Conservation (phyloP, 1,139 yeast genomes). For the Candida pseudocylindracea region DNA sequence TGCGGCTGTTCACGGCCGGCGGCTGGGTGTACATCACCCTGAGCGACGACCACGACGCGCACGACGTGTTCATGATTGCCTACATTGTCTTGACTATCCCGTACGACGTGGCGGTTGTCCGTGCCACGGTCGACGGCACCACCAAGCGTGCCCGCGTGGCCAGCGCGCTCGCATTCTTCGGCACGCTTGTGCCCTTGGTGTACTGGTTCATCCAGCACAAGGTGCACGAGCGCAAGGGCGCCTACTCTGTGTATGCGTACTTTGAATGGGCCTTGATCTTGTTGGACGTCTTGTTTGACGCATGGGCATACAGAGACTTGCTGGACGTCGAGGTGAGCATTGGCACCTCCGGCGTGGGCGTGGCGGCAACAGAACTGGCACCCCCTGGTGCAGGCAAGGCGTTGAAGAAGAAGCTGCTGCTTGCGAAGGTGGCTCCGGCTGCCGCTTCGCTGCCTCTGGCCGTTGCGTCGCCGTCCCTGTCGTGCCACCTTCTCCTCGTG, state of each 20-base stretch:
- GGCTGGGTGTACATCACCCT: slow-evolving; percentile 98
- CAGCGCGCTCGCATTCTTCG: slow-evolving; percentile 42
- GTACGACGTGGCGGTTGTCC: slow-evolving; percentile 52
- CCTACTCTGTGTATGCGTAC: slow-evolving; percentile 84
- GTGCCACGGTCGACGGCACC: slow-evolving; percentile 3
- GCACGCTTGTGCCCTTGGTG: slow-evolving; percentile 52
- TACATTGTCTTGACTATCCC: slow-evolving; percentile 81
- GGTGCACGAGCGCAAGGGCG: slow-evolving; percentile 75
- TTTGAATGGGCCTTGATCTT: slow-evolving; percentile 82
- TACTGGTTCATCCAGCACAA: slow-evolving; percentile 89
- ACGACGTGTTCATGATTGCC: slow-evolving; percentile 83
- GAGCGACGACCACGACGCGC: slow-evolving; percentile 92
- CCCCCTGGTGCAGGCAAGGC: background rate
- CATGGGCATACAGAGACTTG: slow-evolving; percentile 59
- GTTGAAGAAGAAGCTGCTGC: background rate
- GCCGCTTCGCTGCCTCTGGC: background rate
- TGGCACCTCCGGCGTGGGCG: background rate
- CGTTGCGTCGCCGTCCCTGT: slow-evolving; percentile 7
- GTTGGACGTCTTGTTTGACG: slow-evolving; percentile 67
- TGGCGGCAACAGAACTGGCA: background rate
- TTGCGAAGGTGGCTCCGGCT: background rate
- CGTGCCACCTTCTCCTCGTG: slow-evolving; percentile 18
- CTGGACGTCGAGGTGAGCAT: slow-evolving; percentile 4
- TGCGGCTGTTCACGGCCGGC: slow-evolving; percentile 87
- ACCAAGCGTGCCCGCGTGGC: slow-evolving; percentile 19